Conservation (phyloP, 306 rosid genomes). For the Astragalus glycyphyllos region DNA sequence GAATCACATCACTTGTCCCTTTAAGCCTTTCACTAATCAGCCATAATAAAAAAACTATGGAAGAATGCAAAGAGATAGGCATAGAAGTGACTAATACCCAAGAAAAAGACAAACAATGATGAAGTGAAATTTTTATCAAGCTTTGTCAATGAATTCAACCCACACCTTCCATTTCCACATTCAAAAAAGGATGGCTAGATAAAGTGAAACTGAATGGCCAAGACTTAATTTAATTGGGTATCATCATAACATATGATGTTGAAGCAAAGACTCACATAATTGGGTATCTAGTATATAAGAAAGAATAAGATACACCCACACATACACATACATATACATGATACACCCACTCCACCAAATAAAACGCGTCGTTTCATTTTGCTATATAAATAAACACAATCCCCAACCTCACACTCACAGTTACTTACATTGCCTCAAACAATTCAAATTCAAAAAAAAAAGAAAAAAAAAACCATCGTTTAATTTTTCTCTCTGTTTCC, state of each 20-base stretch:
- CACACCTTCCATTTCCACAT: conserved; percentile 20
- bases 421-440: background rate
- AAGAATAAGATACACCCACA: too few species aligned
- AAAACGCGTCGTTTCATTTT: conserved; percentile 53
- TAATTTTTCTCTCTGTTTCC: conserved; percentile 31
- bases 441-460: background rate
- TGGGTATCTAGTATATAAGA: too few species aligned
- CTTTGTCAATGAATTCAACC: conserved; percentile 16
- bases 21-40: background rate
- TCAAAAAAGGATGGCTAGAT: conserved; percentile 37
- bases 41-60: conserved; percentile 8
- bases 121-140: background rate
- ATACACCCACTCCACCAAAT: conserved; percentile 51
- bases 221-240: conserved; percentile 16
- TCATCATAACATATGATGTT: background rate
- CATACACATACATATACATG: background rate
- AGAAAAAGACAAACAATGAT: conserved; percentile 7
- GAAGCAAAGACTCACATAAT: background rate
- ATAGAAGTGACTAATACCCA: conserved; percentile 10
- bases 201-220: conserved; percentile 23
- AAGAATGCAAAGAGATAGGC: background rate
- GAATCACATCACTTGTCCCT: background rate
- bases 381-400: conserved; percentile 54
- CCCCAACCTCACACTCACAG: background rate
- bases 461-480: background rate